A percentile compares a stretch with the other conserved stretches of the same genome.
phyloP scores from a whole-genome alignment of 139 green algal species.

The Chlamydomonas sphaeroides region DNA sequence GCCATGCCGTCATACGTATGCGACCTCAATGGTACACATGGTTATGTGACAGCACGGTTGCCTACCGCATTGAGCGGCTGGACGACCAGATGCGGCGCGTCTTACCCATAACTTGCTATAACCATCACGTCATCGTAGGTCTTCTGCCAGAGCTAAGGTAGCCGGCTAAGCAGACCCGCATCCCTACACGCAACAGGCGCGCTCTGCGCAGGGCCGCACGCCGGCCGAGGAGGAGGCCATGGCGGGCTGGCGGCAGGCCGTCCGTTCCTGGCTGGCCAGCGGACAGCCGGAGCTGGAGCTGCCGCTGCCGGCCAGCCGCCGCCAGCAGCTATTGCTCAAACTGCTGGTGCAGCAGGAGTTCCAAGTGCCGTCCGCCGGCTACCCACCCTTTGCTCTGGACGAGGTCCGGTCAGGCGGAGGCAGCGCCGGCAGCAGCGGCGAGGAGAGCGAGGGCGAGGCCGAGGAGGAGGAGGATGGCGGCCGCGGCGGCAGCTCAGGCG shows the following conservation, averaged over 20 bases:
- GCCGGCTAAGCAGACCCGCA: too few species aligned
- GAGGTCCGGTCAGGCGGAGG: not conserved
- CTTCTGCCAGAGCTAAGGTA: too few species aligned
- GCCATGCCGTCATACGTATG: too few species aligned
- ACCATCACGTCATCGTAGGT: too few species aligned
- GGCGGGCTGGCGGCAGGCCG: not conserved
- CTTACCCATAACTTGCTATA: too few species aligned
- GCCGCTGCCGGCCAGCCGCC: not conserved
- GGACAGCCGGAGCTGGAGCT: not conserved
- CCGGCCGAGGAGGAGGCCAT: not conserved
- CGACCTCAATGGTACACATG: too few species aligned
- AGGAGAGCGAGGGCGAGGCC: not conserved
- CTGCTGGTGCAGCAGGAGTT: conserved; percentile 20
- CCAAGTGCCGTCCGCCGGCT: conserved; percentile 11
- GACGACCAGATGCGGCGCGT: too few species aligned
- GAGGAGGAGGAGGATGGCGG: not conserved
- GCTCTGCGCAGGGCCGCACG: not conserved
- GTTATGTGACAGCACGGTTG: too few species aligned
- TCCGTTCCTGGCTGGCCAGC: conserved; percentile 11
- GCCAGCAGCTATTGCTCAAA: conserved; percentile 3
- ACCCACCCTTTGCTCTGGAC: not conserved
- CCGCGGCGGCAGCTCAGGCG: not conserved
- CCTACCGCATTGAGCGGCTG: too few species aligned
- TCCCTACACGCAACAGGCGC: conserved; percentile 63
- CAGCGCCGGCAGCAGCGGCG: not conserved